These are phyloP conservation scores for Scenedesmus sp. DNA, from an alignment of 163 green algal species.

Conservation along the genomic window DNA sequence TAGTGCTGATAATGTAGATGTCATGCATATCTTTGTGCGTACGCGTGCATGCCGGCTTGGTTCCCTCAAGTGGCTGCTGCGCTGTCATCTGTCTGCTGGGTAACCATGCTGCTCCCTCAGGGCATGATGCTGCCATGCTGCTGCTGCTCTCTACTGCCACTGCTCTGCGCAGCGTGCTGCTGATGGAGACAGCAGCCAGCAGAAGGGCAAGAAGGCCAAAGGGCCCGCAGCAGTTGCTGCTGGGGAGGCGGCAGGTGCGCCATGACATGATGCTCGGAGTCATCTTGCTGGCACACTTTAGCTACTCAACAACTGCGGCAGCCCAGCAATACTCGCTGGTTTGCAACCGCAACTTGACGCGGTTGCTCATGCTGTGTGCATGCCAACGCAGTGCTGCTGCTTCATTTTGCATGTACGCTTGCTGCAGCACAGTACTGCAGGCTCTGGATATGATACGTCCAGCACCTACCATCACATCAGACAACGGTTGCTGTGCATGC, in stretches of 20 bases:
- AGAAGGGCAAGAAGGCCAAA: slow-evolving; percentile 39
- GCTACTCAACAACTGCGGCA: not conserved
- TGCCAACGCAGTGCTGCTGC: too few species aligned
- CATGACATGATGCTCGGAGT: not conserved
- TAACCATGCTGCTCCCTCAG: not conserved
- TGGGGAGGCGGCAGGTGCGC: slow-evolving; percentile 9
- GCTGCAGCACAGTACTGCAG: too few species aligned
- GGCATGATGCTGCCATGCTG: not conserved
- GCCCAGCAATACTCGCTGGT: not conserved
- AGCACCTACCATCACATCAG: not conserved
- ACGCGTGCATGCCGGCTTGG: not conserved
- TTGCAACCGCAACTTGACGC: not conserved
- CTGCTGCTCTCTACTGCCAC: too few species aligned
- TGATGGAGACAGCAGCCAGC: not conserved
- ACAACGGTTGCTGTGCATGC: not conserved
- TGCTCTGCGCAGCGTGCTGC: slow-evolving; percentile 27
- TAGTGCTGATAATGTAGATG: too few species aligned
- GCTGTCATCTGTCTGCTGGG: not conserved
- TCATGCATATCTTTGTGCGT: not conserved
- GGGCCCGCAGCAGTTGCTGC: slow-evolving; percentile 4
- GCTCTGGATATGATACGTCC: not conserved
- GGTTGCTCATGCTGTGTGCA: not conserved
- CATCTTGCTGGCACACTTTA: not conserved
- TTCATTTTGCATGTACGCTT: too few species aligned
- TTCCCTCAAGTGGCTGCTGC: not conserved